These are phyloP conservation scores for Cubamyces lactineus DNA, from an alignment of 768 basidiomycete species.

Conservation along the genomic window DNA sequence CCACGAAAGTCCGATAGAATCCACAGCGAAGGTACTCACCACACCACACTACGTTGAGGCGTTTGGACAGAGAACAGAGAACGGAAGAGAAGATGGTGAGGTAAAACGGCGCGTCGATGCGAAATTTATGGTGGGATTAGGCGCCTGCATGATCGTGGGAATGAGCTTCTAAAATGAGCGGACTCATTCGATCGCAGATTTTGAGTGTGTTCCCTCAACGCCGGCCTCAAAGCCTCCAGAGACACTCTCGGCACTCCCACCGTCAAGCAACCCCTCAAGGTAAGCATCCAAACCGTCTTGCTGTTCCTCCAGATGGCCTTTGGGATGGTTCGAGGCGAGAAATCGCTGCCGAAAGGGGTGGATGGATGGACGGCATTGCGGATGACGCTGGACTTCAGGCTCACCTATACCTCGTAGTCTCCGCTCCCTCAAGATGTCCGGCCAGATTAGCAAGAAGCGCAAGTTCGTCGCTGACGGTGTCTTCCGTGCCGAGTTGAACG, in stretches of 20 bases:
- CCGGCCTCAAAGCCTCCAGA: conserved; percentile 22
- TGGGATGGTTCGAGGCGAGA: neutral
- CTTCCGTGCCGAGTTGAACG: conserved; percentile 98
- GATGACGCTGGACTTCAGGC: conserved; percentile 21
- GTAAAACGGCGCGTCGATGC: neutral
- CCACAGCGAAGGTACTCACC: conserved; percentile 34
- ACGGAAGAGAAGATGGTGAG: neutral
- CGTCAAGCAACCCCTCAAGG: conserved; percentile 25
- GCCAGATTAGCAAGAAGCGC: conserved; percentile 96
- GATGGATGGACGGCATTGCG: conserved; percentile 15
- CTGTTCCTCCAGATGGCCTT: neutral
- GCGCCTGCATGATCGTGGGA: neutral
- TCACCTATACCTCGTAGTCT: conserved; percentile 8
- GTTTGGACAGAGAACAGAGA: neutral
- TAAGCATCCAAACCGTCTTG: conserved; percentile 8
- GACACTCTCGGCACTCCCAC: conserved; percentile 22
- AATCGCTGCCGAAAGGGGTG: conserved; percentile 15
- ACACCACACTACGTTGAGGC: neutral
- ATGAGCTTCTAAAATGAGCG: conserved; percentile 3
- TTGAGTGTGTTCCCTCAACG: conserved; percentile 3
- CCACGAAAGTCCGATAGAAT: conserved; percentile 16
- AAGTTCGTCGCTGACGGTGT: conserved; percentile 99
- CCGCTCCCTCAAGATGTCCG: conserved; percentile 61
- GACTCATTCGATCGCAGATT: conserved; percentile 8
- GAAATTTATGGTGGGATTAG: conserved; percentile 3